Base-by-base conservation (phyloP, 2,329 filamentous ascomycete species). In the Phyllosticta capitalensis region DNA sequence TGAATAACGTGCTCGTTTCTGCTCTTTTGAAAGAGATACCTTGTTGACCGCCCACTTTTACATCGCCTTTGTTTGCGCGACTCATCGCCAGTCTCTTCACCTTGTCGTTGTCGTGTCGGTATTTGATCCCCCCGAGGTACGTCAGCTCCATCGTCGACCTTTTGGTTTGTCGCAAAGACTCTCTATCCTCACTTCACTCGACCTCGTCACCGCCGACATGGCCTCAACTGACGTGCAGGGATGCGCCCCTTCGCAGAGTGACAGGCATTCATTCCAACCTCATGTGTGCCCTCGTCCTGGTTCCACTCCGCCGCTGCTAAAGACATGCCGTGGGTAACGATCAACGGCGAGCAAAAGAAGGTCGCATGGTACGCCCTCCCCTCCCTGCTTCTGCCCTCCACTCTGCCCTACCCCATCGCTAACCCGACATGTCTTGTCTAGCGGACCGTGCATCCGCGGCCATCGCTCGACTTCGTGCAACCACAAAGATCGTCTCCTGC, bases 381-480 rank as follows among this genome's bases (percentile, higher is more conserved):
- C 58, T 61, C 52, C 54, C 38, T 33, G 52, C 48, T 52, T 30
- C 21, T 50, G 19, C 54, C 58, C 33, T 52, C 51, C 22, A 21
- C 57, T 56, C 45, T 19, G 6, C 48, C 45, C 30, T 61, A 55
- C 52, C 38, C 26, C 45, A 30, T 54, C 26, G 45, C 58, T 60
- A 28, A 60, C 54, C 14, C 49, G 10, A n/a, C 28, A 28, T 28
- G 17, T 55, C 28, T 30, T 45, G 21, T 64, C 38, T 65, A 89
- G 86, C 73, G 83, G 83, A 78, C 86, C 86, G 68, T 89, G 87
- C 70, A 89, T 89, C 65, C 84, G 86, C 67, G 87, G 87, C 60
- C 87, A 90, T 72, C 84, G 87, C 66, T 89, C 87, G 28, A 88
- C 86, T 56, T 88, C 87, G 76, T 90, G 87, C 72, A 85, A 81